Evolutionary conservation across 2,329 filamentous ascomycete species (phyloP), one percentile per base, ranked within the genome.

Genomic region (Arthrobotrys musiformis): DNA sequence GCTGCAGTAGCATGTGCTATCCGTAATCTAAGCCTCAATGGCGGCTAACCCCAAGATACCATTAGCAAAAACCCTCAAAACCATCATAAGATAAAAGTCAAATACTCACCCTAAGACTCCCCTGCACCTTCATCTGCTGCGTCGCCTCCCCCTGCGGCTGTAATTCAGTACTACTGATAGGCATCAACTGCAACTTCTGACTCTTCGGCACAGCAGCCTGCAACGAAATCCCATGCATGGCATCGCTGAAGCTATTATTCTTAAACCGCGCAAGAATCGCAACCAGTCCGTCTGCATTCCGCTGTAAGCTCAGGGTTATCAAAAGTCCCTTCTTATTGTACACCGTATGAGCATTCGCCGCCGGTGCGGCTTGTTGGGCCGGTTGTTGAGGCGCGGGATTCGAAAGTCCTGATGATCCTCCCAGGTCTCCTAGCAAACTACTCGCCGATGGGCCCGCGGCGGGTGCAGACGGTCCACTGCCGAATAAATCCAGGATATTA

Each of bases 171-270:
- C 89, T 92, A 80, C 93, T 97, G 80, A 99, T 97, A 73, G 91
- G 93, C 83, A 96, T 91, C 79, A 99, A 85, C 83, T 97, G 93
- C 81, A 99, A 85, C 83, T 95, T 97, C 85, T 99, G 95, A 50
- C 92, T 93, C 85, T 98, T 99, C 7, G 95, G 95, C 66, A 99
- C 95, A 0, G 95, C 95, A 48, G 94, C 95, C 83, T 99, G 95
- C 79, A 99, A 84, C 26, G 92, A 93, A 30, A 98, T 92, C 52
- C 88, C 89, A 15, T 90, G 90, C 58, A 98, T 86, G 13, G 86
- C 85, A 13, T 87, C 87, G 30, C 91, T 89, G 72, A 87, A 86
- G 13, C 90, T 91, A 0, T 85, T 88, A 83, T 98, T 98, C 42
- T 88, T 89, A 86, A 99, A 99, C 7, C 90, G 90, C 15, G 93